Percentiles rank a stretch among this genome's conserved stretches.
These are phyloP conservation scores for Cyclotella sp. DNA, from an alignment of 108 stramenopile genomes.

Conservation along the genomic window DNA sequence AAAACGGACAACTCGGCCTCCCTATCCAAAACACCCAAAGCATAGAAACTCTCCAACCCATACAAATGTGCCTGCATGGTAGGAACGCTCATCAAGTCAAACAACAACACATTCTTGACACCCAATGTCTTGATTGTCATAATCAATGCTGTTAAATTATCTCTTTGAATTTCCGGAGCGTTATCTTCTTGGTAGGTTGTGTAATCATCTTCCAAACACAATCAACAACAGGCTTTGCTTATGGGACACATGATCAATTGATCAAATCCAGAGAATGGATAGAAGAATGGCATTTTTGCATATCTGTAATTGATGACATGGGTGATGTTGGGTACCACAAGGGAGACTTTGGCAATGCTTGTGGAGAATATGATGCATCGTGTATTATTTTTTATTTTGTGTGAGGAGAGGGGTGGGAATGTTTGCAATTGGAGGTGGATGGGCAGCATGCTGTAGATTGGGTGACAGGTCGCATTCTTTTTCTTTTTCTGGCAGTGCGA, in stretches of 20 bases:
- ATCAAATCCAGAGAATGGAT: constrained; percentile 80
- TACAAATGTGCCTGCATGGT: constrained; percentile 72
- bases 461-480: constrained; percentile 65
- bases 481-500: too few species aligned
- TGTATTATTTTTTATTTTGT: constrained; percentile 17
- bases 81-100: constrained; percentile 94
- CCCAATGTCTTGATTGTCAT: too few species aligned
- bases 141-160: constrained; percentile 84
- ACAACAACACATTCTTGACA: too few species aligned
- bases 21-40: too few species aligned
- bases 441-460: constrained; percentile 90
- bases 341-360: too few species aligned
- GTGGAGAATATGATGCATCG: constrained; percentile 89
- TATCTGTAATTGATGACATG: constrained; percentile 96
- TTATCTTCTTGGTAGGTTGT: constrained; percentile 64
- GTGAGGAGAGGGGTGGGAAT: constrained; percentile 74
- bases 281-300: constrained; percentile 94
- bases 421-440: constrained; percentile 73
- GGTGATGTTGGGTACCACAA: constrained; percentile 90
- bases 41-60: too few species aligned
- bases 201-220: constrained; percentile 83
- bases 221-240: too few species aligned
- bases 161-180: constrained; percentile 82
- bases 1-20: constrained; percentile 66
- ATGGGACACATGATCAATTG: constrained; percentile 83